Evolutionary conservation across 148 eudicot genomes (phyloP).

Genomic region (Arbutus unedo): DNA sequence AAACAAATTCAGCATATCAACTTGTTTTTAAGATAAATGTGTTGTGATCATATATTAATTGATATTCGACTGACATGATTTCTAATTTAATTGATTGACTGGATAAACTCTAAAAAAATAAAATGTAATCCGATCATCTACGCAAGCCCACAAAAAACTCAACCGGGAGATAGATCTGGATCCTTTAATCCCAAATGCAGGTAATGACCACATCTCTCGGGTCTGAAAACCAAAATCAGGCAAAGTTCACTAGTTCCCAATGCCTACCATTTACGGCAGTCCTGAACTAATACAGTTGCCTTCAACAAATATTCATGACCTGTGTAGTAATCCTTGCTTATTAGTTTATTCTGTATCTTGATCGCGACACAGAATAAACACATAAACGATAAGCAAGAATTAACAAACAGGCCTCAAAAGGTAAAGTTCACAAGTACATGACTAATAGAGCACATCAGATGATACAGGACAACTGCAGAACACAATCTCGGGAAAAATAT

Average conservation of each 20-base stretch:
- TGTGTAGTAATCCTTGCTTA: not conserved
- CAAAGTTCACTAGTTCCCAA: not conserved
- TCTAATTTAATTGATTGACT: too few species aligned
- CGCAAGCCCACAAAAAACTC: too few species aligned
- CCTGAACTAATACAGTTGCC: not conserved
- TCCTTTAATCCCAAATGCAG: too few species aligned
- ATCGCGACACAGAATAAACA: not conserved
- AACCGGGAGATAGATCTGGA: too few species aligned
- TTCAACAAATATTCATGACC: too few species aligned
- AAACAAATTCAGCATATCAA: too few species aligned
- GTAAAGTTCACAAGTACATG: not conserved
- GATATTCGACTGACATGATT: too few species aligned
- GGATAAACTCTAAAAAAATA: too few species aligned
- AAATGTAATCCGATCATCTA: too few species aligned
- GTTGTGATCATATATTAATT: too few species aligned
- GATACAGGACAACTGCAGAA: conserved; percentile 9
- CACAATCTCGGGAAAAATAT: not conserved
- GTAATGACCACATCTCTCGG: too few species aligned
- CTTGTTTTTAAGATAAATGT: too few species aligned
- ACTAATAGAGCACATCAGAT: not conserved
- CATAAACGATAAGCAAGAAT: not conserved
- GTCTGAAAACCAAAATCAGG: not conserved
- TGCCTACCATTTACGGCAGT: not conserved
- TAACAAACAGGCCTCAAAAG: not conserved
- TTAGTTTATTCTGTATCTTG: not conserved